Percentiles rank a stretch among this genome's conserved stretches.
Evolutionary conservation across 1,284 basidiomycete genomes (phyloP).

Genomic region (Cutaneotrichosporon dermatis): DNA sequence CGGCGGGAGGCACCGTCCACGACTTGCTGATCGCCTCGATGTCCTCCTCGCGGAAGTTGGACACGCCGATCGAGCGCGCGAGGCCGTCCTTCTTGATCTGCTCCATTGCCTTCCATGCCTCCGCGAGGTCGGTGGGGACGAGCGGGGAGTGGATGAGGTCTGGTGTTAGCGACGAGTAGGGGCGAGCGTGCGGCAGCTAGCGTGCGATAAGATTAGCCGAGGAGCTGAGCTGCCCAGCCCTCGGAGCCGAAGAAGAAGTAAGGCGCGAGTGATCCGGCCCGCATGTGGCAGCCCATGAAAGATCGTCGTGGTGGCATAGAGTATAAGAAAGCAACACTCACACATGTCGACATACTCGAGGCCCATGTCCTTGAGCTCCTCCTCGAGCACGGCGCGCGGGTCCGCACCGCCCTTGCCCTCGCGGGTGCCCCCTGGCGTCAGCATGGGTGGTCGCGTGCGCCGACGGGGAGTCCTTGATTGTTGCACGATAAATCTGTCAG

Average conservation of each 20-base stretch:
- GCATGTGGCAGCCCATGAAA: no score
- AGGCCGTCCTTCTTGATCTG: slow-evolving; percentile 62
- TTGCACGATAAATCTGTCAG: no score
- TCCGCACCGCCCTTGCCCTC: slow-evolving; percentile 20
- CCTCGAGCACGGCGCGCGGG: slow-evolving; percentile 36
- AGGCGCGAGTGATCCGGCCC: no score
- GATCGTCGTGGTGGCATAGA: no score
- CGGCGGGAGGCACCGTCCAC: slow-evolving; percentile 59
- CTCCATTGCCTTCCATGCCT: slow-evolving; percentile 67
- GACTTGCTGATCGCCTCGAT: slow-evolving; percentile 48
- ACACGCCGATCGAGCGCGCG: slow-evolving; percentile 74
- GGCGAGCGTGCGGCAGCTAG: no score
- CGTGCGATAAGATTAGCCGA: no score
- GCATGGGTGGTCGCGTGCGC: slow-evolving; percentile 53
- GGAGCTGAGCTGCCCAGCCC: no score
- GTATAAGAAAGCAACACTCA: slow-evolving; percentile 16
- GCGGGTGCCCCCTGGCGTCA: slow-evolving; percentile 15
- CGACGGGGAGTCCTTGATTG: not conserved
- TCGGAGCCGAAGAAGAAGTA: no score
- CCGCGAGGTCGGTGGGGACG: slow-evolving; percentile 22
- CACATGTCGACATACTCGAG: slow-evolving; percentile 61
- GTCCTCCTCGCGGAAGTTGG: slow-evolving; percentile 69
- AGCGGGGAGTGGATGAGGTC: slow-evolving; percentile 69
- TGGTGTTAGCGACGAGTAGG: not conserved
- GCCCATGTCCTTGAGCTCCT: slow-evolving; percentile 52